Percentiles rank a stretch among this genome's conserved stretches.
These are phyloP conservation scores for Kodamaea laetipori DNA, from an alignment of 805 yeast genomes.

Conservation along the genomic window DNA sequence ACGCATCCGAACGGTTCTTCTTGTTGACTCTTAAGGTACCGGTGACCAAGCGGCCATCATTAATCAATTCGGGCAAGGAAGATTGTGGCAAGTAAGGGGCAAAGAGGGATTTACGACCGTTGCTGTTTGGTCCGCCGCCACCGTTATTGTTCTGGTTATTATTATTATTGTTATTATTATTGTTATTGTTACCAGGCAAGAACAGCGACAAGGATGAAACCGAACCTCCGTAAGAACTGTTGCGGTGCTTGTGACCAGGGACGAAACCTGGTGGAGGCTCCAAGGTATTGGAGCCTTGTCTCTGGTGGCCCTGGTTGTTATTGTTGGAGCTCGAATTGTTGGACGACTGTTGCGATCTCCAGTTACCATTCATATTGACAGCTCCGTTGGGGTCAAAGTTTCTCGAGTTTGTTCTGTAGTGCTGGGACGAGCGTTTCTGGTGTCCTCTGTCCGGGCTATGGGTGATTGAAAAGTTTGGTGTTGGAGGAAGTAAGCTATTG, in stretches of 20 bases:
- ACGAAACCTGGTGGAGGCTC: slow-evolving; percentile 50
- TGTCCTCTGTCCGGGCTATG: slow-evolving; percentile 42
- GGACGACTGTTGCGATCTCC: slow-evolving; percentile 62
- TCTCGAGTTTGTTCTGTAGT: slow-evolving; percentile 41
- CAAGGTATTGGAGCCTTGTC: slow-evolving; percentile 33
- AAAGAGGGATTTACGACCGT: slow-evolving; percentile 75
- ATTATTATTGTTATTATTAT: slow-evolving; percentile 18
- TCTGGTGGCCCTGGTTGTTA: slow-evolving; percentile 18
- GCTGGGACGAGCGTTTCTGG: slow-evolving; percentile 39
- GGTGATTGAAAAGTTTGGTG: slow-evolving; percentile 50
- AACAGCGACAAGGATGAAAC: slow-evolving; percentile 49
- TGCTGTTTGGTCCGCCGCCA: slow-evolving; percentile 36
- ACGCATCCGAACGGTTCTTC: slow-evolving; percentile 96
- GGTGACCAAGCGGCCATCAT: slow-evolving; percentile 88
- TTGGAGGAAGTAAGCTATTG: slow-evolving; percentile 49
- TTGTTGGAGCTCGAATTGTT: slow-evolving; percentile 14
- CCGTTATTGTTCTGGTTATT: slow-evolving; percentile 27
- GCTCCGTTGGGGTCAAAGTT: slow-evolving; percentile 38
- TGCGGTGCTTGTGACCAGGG: slow-evolving; percentile 79
- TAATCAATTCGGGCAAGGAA: slow-evolving; percentile 82
- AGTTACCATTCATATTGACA: slow-evolving; percentile 53
- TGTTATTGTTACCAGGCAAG: slow-evolving; percentile 27
- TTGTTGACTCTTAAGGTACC: slow-evolving; percentile 93
- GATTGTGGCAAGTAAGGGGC: slow-evolving; percentile 97
- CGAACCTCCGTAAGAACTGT: slow-evolving; percentile 63